phyloP scores from a whole-genome alignment of 371 early-diverging fungal genomes.

The Mucor velutinosus region DNA sequence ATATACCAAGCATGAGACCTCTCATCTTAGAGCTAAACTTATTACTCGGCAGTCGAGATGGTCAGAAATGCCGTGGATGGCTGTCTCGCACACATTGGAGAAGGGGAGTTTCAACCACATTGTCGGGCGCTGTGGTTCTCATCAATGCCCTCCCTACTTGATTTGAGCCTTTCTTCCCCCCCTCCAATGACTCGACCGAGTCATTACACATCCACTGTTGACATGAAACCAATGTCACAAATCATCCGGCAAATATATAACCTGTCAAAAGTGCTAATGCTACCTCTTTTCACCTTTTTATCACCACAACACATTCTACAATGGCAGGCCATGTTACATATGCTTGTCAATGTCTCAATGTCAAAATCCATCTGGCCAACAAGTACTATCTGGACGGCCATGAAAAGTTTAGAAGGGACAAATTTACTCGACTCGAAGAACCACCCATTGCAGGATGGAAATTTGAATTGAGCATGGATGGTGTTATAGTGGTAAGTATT shows the following conservation, averaged over 20 bases:
- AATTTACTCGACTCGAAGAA: slow-evolving; percentile 17
- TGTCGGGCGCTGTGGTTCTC: too few relatives aligned
- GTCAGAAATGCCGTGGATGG: too few relatives aligned
- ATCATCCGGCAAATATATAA: neutral
- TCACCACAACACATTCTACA: neutral
- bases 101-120: too few relatives aligned
- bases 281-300: neutral
- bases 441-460: slow-evolving; percentile 36
- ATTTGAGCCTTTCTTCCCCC: too few relatives aligned
- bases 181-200: too few relatives aligned
- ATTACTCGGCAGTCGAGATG: too few relatives aligned
- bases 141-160: too few relatives aligned
- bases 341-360: slow-evolving; percentile 46
- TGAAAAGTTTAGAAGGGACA: slow-evolving; percentile 22
- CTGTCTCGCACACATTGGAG: too few relatives aligned
- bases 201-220: neutral
- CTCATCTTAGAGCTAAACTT: too few relatives aligned
- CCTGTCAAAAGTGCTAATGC: neutral
- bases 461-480: slow-evolving; percentile 44
- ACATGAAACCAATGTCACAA: neutral
- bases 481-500: slow-evolving; percentile 39
- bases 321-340: slow-evolving; percentile 43
- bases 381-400: slow-evolving; percentile 36
- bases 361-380: slow-evolving; percentile 39
- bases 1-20: too few relatives aligned